These are phyloP conservation scores for Neonectria hederae DNA, from an alignment of 2,329 filamentous ascomycete species.

Conservation along the genomic window DNA sequence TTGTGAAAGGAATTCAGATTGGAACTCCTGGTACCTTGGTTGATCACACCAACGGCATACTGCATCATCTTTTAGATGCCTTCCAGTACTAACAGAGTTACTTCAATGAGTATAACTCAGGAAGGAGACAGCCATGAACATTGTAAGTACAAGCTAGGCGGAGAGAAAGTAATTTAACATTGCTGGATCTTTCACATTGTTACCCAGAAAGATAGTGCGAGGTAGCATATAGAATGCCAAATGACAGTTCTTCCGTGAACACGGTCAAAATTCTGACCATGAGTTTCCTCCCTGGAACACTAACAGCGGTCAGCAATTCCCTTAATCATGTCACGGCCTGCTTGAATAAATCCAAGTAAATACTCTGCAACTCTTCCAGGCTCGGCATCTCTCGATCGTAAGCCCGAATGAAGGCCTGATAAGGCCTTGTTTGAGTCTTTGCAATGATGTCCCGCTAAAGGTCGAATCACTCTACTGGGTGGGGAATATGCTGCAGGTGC, in stretches of 20 bases:
- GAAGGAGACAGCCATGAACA: neutral
- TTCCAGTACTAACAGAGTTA: constrained; percentile 4
- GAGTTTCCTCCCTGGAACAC: neutral
- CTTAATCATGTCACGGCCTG: neutral
- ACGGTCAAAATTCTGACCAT: neutral
- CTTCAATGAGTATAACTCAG: neutral
- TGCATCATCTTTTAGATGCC: neutral
- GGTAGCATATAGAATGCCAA: neutral
- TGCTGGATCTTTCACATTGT: constrained; percentile 1
- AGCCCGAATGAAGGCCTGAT: constrained; percentile 45
- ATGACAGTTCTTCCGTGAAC: neutral
- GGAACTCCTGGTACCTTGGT: neutral
- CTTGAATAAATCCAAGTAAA: constrained; percentile 37
- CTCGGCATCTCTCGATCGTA: constrained; percentile 42
- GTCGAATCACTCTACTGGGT: constrained; percentile 31
- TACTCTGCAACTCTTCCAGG: constrained; percentile 17
- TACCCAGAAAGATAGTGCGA: neutral
- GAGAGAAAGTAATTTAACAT: neutral
- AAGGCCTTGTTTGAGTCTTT: constrained; percentile 42
- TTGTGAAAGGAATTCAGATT: neutral
- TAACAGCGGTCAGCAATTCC: neutral
- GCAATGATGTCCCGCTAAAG: constrained; percentile 42
- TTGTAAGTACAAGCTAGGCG: neutral
- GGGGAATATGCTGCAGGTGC: constrained; percentile 56
- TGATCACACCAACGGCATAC: neutral